phyloP scores from a whole-genome alignment of 106 monocot species.

The Alisma plantagoaquatica region DNA sequence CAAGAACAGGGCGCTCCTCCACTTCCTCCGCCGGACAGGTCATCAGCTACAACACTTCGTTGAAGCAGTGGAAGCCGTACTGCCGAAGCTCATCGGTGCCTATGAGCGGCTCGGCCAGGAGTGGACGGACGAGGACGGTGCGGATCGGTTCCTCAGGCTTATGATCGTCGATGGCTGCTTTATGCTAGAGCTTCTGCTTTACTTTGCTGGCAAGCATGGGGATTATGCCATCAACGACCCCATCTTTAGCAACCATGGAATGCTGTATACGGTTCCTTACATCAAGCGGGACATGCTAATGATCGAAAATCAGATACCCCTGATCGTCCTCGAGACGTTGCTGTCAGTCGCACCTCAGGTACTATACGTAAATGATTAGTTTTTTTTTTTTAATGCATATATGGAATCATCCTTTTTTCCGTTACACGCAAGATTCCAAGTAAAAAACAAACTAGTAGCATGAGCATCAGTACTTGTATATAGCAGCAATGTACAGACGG shows the following conservation, averaged over 20 bases:
- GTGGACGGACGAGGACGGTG: conserved; percentile 19
- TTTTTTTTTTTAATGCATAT: no score
- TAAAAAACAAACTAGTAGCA: no score
- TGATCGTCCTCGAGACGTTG: conserved; percentile 50
- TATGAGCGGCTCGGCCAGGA: conserved; percentile 29
- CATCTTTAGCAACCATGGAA: conserved; percentile 73
- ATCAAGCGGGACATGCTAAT: conserved; percentile 81
- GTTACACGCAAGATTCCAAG: no score
- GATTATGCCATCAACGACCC: conserved; percentile 73
- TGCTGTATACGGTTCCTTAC: conserved; percentile 48
- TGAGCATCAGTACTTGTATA: no score
- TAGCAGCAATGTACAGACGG: no score
- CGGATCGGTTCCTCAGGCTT: conserved; percentile 18
- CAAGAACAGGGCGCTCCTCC: conserved; percentile 54
- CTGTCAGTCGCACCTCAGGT: conserved; percentile 38
- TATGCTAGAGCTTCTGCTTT: conserved; percentile 46
- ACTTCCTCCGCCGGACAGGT: conserved; percentile 38
- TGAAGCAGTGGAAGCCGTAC: conserved; percentile 27
- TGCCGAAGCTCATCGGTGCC: conserved; percentile 23
- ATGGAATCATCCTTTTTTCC: no score
- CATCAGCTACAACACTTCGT: conserved; percentile 31
- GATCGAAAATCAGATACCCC: conserved; percentile 85
- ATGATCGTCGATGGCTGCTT: conserved; percentile 41
- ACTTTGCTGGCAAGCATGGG: not conserved
- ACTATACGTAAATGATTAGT: no score